Base-by-base conservation (phyloP, 2,329 filamentous ascomycete species). In the Aspergillus piperis region DNA sequence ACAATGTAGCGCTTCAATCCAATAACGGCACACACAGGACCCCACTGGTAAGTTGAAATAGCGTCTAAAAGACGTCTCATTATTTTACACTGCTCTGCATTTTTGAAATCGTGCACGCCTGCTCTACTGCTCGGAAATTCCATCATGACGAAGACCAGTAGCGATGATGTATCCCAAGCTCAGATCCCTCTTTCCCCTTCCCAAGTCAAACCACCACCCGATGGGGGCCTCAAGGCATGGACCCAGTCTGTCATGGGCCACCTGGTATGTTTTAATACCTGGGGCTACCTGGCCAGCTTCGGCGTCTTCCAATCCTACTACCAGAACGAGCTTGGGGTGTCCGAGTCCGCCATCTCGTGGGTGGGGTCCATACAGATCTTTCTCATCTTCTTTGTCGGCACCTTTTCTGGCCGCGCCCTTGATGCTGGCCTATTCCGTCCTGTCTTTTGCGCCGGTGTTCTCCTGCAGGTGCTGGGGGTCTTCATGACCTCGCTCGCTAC, bases 361-460 rank as follows among this genome's bases (percentile, higher is more conserved):
- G 51, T 64, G 8, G 62, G 62, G 25, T 49, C 36, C n/a, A 44
- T 63, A 6, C 62, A 64, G 19, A 59, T 63, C 19, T 64, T 64
- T 32, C 51, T 62, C 5, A 36, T 64, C n/a, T 63, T 62, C 48
- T 62, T 61, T 17, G 54, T 59, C 32, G 62, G 59, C 8, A 57
- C 30, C 11, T 65, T 39, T 44, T 73, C 75, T 8, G 77, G 77
- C 2, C 71, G 74, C 8, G 68, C 75, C 3, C 71, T 73, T 5
- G 79, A 81, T 57, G 74, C 75, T 23, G 78, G 79, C 8, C 74
- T 77, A 54, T 79, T 80, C 61, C 68, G 68, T 3, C 32, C 60
- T 0, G 64, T 73, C 5, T 68, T 70, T 27, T 17, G 64, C 13
- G 8, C 42, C 5, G 74, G 74, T 2, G 66, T 64, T 5, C 11